phyloP scores from a whole-genome alignment of 1,139 yeast genomes.

The Magnusiomyces paraingens region DNA sequence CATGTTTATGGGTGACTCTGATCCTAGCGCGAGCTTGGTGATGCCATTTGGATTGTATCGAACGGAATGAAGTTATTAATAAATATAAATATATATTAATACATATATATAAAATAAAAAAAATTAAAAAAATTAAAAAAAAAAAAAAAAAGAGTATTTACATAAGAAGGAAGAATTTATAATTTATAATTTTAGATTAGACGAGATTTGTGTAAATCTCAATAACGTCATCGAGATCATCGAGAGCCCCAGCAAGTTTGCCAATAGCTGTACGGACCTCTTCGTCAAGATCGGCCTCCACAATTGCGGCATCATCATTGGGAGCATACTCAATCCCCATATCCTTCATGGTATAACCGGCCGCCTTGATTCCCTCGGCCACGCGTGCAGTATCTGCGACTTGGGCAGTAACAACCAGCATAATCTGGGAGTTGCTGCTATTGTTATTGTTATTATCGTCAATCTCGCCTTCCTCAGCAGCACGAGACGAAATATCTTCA shows the following conservation, averaged over 20 bases:
- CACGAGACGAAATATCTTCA: constrained; percentile 49
- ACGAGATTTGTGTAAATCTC: constrained; percentile 55
- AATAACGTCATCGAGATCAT: constrained; percentile 73
- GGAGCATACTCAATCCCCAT: constrained; percentile 66
- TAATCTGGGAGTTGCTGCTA: neutral
- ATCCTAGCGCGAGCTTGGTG: neutral
- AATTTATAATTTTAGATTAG: neutral
- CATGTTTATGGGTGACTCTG: neutral
- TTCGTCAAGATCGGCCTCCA: constrained; percentile 39
- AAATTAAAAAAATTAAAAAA: too few species aligned
- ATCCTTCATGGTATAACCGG: constrained; percentile 58
- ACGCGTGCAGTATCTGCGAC: constrained; percentile 56
- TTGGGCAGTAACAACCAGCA: constrained; percentile 41
- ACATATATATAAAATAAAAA: too few species aligned
- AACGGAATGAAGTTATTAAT: too few species aligned
- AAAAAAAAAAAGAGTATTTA: too few species aligned
- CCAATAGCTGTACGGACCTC: constrained; percentile 48
- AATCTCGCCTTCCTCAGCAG: constrained; percentile 35
- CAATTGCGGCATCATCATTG: constrained; percentile 52
- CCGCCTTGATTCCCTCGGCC: constrained; percentile 48
- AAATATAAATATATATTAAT: too few species aligned
- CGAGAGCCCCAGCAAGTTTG: constrained; percentile 56
- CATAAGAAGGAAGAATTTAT: too few species aligned
- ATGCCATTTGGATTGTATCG: too few species aligned
- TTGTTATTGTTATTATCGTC: constrained; percentile 13